Evolutionary conservation across 2,329 filamentous ascomycete genomes (phyloP).

Genomic region (Colletotrichum tamarilloi): DNA sequence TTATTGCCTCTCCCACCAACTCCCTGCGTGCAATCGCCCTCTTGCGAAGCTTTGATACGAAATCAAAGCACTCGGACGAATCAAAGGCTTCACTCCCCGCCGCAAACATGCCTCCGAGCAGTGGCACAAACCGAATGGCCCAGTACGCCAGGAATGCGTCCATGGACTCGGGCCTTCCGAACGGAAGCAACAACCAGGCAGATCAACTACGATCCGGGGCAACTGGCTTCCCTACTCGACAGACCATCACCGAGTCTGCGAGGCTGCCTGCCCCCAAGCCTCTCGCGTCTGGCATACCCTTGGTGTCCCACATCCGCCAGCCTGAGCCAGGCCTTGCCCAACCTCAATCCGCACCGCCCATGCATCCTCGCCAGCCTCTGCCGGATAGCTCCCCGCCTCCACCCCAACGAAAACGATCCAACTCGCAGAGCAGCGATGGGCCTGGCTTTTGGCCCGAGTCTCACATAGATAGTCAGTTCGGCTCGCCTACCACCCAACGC

Average conservation of each 20-base stretch:
- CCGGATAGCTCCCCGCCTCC: conserved; percentile 37
- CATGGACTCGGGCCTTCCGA: conserved; percentile 14
- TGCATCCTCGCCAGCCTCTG: conserved; percentile 38
- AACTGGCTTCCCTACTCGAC: conserved; percentile 37
- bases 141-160: conserved; percentile 35
- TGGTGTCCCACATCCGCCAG: conserved; percentile 42
- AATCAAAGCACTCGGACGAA: neutral
- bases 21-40: neutral
- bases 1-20: neutral
- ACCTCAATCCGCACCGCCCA: conserved; percentile 20
- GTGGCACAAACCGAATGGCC: conserved; percentile 25
- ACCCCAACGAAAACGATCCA: conserved; percentile 35
- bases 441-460: conserved; percentile 35
- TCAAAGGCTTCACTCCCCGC: neutral
- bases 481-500: conserved; percentile 32
- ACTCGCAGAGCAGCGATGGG: conserved; percentile 43
- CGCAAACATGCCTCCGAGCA: conserved; percentile 33
- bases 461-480: conserved; percentile 31
- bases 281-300: conserved; percentile 40
- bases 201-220: conserved; percentile 4
- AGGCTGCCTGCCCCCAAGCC: conserved; percentile 49
- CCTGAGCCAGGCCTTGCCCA: conserved; percentile 39
- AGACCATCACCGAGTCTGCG: conserved; percentile 46
- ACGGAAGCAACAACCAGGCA: neutral
- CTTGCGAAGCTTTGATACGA: neutral